Base-by-base conservation (phyloP, 2,329 filamentous ascomycete genomes). In the Shiraia sp. region DNA sequence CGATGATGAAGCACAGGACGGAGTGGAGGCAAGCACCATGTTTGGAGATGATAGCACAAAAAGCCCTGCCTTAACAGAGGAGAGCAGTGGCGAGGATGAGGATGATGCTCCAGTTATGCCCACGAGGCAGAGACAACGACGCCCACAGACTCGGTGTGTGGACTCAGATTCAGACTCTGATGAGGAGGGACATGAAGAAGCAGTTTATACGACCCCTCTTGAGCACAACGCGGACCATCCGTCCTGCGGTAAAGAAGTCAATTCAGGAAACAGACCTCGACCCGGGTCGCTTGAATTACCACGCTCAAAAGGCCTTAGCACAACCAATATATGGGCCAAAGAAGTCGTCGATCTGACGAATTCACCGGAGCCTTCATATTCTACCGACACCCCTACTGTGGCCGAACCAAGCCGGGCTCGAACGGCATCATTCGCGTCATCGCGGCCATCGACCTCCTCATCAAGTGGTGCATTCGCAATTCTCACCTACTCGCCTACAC, bases 401-500 rank as follows among this genome's bases (percentile, higher is more conserved):
- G 49, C 53, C 27, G 51, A 50, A 35, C 50, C 50, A 26, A 47
- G 48, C 15, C 52, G 53, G 16, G 45, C 47, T 32, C 55, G 54
- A 17, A 53, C 57, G 27, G 47, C 49, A 7, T 61, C 57, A n/a
- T 58, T 61, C 10, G 55, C 59, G 6, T 52, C 51, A 2, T 64
- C 64, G 4, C 59, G 63, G 12, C 59, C 66, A 10, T 50, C 53
- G 13, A 69, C 57, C 31, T 66, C 65, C 2, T 53, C 47, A 2
- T 66, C 61, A 2, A 48, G 53, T 16, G 56, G 55, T 34, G 37
- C 40, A 10, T 43, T 52, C 22, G 61, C 65, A 10, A 45, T 69
- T 6, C 53, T 69, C n/a, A 52, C 55, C 24, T 69, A 61, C 32
- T 66, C 63, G 14, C 65, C 66, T 10, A 66, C 64, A 9, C 64